Evolutionary conservation across 441 rosid genomes (phyloP).

Genomic region (Gossypium laxum): DNA sequence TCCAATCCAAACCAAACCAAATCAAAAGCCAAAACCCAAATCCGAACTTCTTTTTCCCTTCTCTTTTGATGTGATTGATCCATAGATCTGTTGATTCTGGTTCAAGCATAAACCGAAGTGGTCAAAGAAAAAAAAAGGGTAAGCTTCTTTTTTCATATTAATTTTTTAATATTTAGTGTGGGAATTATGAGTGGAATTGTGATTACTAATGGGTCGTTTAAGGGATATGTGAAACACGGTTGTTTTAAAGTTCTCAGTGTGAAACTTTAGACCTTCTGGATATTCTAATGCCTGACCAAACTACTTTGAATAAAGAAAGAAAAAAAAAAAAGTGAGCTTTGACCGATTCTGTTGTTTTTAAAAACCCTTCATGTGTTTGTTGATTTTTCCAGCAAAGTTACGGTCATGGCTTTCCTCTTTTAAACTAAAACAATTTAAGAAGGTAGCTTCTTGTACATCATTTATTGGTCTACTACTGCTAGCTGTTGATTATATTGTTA

Average conservation of each 20-base stretch:
- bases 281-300: slow-evolving; percentile 23
- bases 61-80: slow-evolving; percentile 30
- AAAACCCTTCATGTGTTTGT: slow-evolving; percentile 12
- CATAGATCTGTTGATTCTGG: slow-evolving; percentile 43
- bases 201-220: slow-evolving; percentile 10
- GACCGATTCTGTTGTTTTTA: slow-evolving; percentile 21
- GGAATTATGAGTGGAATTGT: slow-evolving; percentile 13
- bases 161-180: not conserved
- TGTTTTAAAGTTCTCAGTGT: slow-evolving; percentile 21
- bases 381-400: slow-evolving; percentile 18
- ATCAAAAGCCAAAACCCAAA: not conserved
- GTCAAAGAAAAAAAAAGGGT: slow-evolving; percentile 22
- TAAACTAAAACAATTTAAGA: not conserved
- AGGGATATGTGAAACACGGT: slow-evolving; percentile 8
- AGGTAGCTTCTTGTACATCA: slow-evolving; percentile 16
- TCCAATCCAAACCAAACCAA: not conserved
- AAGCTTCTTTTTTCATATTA: slow-evolving; percentile 3
- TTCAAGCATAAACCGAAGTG: slow-evolving; percentile 1
- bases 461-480: slow-evolving; percentile 25
- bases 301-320: slow-evolving; percentile 9
- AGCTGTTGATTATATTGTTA: slow-evolving; percentile 5
- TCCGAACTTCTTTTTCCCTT: slow-evolving; percentile 13
- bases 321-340: slow-evolving; percentile 22
- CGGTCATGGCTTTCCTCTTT: slow-evolving; percentile 13
- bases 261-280: slow-evolving; percentile 28